Conservation (phyloP, 305 asterid species). For the Salvia sclarea region DNA sequence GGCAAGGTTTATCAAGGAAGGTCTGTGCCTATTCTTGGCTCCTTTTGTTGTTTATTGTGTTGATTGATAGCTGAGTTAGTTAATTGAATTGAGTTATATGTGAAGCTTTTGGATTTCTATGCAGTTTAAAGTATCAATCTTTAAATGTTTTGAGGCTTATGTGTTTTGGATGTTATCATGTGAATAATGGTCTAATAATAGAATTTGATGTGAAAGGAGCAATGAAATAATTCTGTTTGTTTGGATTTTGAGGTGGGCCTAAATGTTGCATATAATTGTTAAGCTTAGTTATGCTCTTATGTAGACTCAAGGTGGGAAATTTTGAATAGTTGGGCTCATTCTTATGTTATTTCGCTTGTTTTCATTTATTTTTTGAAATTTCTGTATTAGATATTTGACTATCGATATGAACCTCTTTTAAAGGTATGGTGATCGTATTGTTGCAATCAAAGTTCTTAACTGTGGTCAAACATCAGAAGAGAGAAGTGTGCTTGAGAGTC, state of each 20-base stretch:
- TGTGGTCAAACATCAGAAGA: constrained; percentile 70
- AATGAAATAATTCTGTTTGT: not conserved
- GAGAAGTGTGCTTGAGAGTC: constrained; percentile 71
- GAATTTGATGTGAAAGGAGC: constrained; percentile 3
- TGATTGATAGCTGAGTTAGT: constrained; percentile 8
- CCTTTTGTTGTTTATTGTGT: not conserved
- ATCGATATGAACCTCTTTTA: not conserved
- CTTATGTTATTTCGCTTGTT: constrained; percentile 19
- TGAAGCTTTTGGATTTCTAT: not conserved
- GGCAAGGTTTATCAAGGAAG: constrained; percentile 96
- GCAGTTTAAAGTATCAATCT: constrained; percentile 15
- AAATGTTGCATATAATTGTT: not conserved
- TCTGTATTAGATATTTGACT: constrained; percentile 8
- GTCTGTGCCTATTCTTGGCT: constrained; percentile 41
- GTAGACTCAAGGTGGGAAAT: not conserved
- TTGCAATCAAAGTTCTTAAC: constrained; percentile 86
- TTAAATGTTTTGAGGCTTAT: constrained; percentile 7
- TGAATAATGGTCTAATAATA: not conserved
- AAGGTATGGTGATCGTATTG: constrained; percentile 83
- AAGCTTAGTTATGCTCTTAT: not conserved
- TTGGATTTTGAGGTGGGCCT: constrained; percentile 1
- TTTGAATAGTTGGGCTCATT: not conserved
- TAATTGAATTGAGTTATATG: constrained; percentile 12
- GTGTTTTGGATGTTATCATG: not conserved
- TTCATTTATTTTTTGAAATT: constrained; percentile 4